Percentiles rank a stretch among this genome's conserved stretches.
Conservation (phyloP, 768 basidiomycete species). For the Myochromella boudieri region DNA sequence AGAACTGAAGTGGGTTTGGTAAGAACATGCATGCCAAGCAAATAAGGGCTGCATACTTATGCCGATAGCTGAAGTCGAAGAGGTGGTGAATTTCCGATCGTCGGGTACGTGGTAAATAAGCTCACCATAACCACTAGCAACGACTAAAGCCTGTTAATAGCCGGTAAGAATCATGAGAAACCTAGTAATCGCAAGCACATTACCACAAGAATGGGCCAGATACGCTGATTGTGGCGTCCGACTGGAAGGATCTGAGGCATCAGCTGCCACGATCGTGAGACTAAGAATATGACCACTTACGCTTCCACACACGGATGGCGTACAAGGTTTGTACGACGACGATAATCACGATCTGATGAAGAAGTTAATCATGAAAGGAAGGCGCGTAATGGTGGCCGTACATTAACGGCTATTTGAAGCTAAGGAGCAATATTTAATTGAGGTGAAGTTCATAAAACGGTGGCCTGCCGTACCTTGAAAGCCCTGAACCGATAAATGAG, state of each 20-base stretch:
- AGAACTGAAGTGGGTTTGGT: constrained; percentile 12
- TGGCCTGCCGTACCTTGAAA: constrained; percentile 19
- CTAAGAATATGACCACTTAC: constrained; percentile 14
- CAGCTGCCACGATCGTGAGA: neutral
- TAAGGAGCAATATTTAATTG: constrained; percentile 1
- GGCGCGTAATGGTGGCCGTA: constrained; percentile 1
- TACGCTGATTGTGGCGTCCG: constrained; percentile 17
- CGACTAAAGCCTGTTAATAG: constrained; percentile 8
- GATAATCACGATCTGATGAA: constrained; percentile 23
- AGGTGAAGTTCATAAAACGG: neutral
- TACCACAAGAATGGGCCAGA: constrained; percentile 21
- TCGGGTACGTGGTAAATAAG: neutral
- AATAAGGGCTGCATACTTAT: constrained; percentile 10
- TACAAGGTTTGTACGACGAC: constrained; percentile 29
- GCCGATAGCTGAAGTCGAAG: constrained; percentile 15
- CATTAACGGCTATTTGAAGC: constrained; percentile 26
- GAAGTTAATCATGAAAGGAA: neutral
- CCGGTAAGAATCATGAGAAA: constrained; percentile 1
- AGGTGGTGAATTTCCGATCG: neutral
- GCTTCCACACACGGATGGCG: constrained; percentile 28
- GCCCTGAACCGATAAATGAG: constrained; percentile 12
- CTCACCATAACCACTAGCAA: constrained; percentile 22
- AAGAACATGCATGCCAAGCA: neutral
- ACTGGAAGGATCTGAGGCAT: constrained; percentile 10
- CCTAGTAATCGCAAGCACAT: neutral